These are phyloP conservation scores for Theileria parva DNA, from an alignment of 169 alveolate species.

Conservation along the genomic window DNA sequence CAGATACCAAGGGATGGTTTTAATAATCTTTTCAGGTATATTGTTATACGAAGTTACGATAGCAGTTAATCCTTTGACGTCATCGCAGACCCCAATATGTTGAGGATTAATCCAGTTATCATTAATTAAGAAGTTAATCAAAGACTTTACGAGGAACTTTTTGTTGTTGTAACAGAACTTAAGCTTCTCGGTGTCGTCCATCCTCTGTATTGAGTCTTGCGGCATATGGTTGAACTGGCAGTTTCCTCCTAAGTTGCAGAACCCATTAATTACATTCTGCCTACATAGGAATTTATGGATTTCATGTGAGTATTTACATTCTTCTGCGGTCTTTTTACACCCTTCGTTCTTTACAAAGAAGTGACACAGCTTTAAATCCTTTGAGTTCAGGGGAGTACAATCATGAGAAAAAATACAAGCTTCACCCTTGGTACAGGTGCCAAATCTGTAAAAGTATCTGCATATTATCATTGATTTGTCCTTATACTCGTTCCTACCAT, in stretches of 20 bases:
- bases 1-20: slow-evolving; percentile 54
- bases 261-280: slow-evolving; percentile 57
- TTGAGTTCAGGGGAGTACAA: slow-evolving; percentile 72
- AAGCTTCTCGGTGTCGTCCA: slow-evolving; percentile 75
- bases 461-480: slow-evolving; percentile 54
- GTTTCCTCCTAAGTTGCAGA: slow-evolving; percentile 50
- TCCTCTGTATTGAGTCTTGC: slow-evolving; percentile 28
- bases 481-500: slow-evolving; percentile 8
- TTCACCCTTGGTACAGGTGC: slow-evolving; percentile 71
- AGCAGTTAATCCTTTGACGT: neutral
- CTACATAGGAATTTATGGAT: slow-evolving; percentile 72
- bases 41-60: slow-evolving; percentile 15
- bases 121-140: slow-evolving; percentile 35
- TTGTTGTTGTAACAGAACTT: slow-evolving; percentile 76
- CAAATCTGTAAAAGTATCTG: slow-evolving; percentile 71
- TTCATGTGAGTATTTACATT: slow-evolving; percentile 77
- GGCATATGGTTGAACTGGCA: slow-evolving; percentile 73
- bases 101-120: slow-evolving; percentile 10
- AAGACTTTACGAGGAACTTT: slow-evolving; percentile 59
- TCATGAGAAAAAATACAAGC: slow-evolving; percentile 75
- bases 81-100: slow-evolving; percentile 12
- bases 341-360: slow-evolving; percentile 64
- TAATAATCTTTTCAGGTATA: slow-evolving; percentile 9
- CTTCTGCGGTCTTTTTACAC: slow-evolving; percentile 56
- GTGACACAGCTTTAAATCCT: slow-evolving; percentile 75